Base-by-base conservation (phyloP, 768 basidiomycete species). In the Termitomyces sp. region DNA sequence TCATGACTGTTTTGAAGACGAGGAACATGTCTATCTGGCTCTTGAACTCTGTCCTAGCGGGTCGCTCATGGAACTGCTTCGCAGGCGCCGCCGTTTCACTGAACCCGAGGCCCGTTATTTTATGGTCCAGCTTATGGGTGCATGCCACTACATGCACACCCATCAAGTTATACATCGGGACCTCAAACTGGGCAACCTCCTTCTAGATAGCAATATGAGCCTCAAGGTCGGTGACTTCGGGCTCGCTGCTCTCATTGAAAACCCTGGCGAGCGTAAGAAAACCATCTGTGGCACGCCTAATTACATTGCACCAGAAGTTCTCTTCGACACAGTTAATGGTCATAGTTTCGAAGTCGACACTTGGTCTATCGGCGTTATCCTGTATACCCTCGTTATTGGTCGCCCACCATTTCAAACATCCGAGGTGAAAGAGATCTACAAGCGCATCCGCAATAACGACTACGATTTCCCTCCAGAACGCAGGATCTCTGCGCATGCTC, bases 321-420 rank as follows among this genome's bases (percentile, higher is more conserved):
- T 99, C 63, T 97, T 96, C 69, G 94, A 98, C 69, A 93, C 90
- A 26, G 92, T 87, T 18, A 95, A 94, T 61, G 95, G 96, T 1
- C 96, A 99, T 72, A 94, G 92, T 68, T 99, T 97, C 63, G 97
- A 99, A 74, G 96, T 98, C 29, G 96, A 99, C 69, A 90, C 94
- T 9, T 99, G 96, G 96, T 94, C 92, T 2, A 88, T 96, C 49
- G 96, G 96, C 14, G 96, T 99, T 54, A 98, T 98, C 59, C 75
- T 98, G 61, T 98, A 98, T 68, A 99, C 96, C 1, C 85, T 98
- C 52, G 77, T 96, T 32, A 80, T 98, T 32, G 97, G 97, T 13
- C 86, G 90, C n/a, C 96, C 96, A 1, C 96, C 96, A 0, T 99
- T 99, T 78, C 97, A 99, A 71, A 98, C 94, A 16, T 94, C 97